Base-by-base conservation (phyloP, 352 stramenopile genomes). In the Pythium insidiosum region DNA sequence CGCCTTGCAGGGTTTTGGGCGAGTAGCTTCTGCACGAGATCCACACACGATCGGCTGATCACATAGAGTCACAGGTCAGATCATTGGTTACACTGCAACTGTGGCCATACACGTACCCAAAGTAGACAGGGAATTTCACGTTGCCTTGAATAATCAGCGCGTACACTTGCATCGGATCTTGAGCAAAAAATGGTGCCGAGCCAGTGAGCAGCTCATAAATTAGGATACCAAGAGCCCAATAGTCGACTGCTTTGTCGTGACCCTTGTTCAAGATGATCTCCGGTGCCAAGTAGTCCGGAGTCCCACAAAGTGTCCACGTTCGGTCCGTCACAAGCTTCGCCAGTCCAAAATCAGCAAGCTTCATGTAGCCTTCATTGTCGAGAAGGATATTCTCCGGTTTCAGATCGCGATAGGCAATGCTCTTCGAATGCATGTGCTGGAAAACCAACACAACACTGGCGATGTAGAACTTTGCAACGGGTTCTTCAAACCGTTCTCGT, bases 231-330 rank as follows among this genome's bases (percentile, higher is more conserved):
- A 96, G 65, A 0, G 83, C 79, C 87, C 87, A 97, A 51, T 92
- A 97, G 56, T 97, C 87, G 20, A 96, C 87, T 1, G 77, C 77
- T 37, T 87, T 84, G 47, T 93, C 83, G 57, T 97, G 85, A 0
- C 85, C 88, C 49, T 89, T 90, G 61, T 83, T 94, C 37, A 93
- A 59, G 38, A 96, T 94, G 52, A 97, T 96, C 51, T 97, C 89
- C 1, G 90, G 88, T 1, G 90, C 86, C 12, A 96, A 58, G 53
- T 97, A 97, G 45, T 97, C 86, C 11, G 88, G 91, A 10, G 89
- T 97, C 7, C 89, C 89, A 42, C 89, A 97, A 19, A 95, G 54
- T 6, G 86, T 97, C 78, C 79, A 96, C 13, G 87, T 96, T 6
- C 72, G 58, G 22, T 93, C 70, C 1, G 61, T 86, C 36, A 95